phyloP scores from a whole-genome alignment of 352 stramenopile species.

The Phytophthora hybrid region DNA sequence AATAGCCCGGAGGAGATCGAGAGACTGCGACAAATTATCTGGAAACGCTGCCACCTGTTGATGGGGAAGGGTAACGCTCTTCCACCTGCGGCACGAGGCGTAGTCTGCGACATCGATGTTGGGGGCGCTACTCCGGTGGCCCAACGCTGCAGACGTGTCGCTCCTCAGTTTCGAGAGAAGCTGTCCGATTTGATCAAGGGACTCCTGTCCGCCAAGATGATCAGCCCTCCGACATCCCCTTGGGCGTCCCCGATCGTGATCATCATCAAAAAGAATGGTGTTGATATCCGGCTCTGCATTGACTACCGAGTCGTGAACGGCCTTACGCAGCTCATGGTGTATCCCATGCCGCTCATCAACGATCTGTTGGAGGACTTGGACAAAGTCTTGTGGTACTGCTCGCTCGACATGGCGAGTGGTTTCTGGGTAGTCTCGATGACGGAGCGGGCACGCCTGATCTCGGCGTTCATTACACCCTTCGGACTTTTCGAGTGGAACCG shows the following conservation, averaged over 20 bases:
- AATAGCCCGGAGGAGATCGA: background rate
- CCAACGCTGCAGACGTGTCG: background rate
- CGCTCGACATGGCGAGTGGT: conserved; percentile 25
- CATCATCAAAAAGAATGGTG: conserved; percentile 50
- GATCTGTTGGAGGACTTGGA: conserved; percentile 28
- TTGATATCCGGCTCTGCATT: conserved; percentile 45
- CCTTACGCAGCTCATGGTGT: conserved; percentile 22
- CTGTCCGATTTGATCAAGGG: conserved; percentile 41
- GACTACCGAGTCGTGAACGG: conserved; percentile 22
- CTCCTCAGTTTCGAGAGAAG: conserved; percentile 27
- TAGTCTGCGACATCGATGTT: no score
- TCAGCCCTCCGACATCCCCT: conserved; percentile 22
- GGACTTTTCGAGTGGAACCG: conserved; percentile 17
- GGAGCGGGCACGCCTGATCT: conserved; percentile 12
- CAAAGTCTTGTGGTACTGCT: conserved; percentile 28
- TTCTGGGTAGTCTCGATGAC: conserved; percentile 32
- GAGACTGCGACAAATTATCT: no score
- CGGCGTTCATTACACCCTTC: background rate
- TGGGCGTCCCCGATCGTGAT: conserved; percentile 52
- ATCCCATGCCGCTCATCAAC: conserved; percentile 38
- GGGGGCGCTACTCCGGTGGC: no score
- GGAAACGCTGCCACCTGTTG: no score
- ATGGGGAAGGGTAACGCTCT: no score
- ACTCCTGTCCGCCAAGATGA: conserved; percentile 24
- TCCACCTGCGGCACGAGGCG: no score